A percentile compares a stretch with the other conserved stretches of the same genome.
Evolutionary conservation across 805 yeast genomes (phyloP).

Genomic region (Wickerhamiella kurtzmanii): DNA sequence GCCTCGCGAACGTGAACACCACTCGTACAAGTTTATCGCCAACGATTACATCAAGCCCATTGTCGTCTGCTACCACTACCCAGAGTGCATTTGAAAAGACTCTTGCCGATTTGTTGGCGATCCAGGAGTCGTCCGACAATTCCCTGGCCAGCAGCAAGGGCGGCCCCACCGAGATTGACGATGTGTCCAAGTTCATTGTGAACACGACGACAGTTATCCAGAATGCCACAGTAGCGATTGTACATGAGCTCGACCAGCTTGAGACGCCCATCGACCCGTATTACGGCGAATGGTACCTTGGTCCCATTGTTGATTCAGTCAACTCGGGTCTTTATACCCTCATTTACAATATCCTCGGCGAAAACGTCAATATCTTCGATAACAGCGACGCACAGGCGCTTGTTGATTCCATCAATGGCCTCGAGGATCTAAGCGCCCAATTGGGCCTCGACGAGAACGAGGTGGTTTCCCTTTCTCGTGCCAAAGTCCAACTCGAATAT

Average conservation of each 20-base stretch:
- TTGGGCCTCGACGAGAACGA: background rate
- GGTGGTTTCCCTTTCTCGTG: background rate
- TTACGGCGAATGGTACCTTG: background rate
- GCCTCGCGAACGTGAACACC: background rate
- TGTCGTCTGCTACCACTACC: conserved; percentile 10
- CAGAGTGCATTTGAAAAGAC: conserved; percentile 2
- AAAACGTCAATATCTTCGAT: background rate
- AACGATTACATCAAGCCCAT: background rate
- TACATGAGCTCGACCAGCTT: background rate
- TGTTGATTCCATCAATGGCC: background rate
- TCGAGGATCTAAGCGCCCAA: background rate
- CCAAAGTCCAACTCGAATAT: background rate
- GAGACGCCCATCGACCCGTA: background rate
- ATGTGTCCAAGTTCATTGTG: background rate
- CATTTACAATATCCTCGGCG: background rate
- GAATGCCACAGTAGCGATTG: background rate
- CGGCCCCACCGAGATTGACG: background rate
- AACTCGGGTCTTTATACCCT: background rate
- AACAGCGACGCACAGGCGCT: background rate
- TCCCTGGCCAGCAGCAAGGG: background rate
- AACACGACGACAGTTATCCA: background rate
- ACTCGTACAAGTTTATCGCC: background rate
- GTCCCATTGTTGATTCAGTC: background rate
- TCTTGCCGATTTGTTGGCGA: background rate
- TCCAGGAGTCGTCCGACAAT: background rate